Evolutionary conservation across 2,329 filamentous ascomycete genomes (phyloP).

Genomic region (Fusarium xylarioides): DNA sequence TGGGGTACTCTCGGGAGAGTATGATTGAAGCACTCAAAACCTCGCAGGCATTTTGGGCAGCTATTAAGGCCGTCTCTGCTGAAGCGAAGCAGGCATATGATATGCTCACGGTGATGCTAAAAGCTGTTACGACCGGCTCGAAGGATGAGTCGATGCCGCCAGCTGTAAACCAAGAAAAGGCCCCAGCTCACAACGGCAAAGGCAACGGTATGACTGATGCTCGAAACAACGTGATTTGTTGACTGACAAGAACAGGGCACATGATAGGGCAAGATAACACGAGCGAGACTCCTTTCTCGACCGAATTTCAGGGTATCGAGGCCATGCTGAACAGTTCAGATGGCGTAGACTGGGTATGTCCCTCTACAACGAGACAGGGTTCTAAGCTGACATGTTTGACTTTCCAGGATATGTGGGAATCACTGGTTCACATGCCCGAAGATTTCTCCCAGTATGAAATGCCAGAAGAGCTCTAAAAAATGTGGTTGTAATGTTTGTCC

Average conservation of each 20-base stretch:
- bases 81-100: slow-evolving; percentile 26
- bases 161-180: neutral
- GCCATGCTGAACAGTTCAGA: slow-evolving; percentile 26
- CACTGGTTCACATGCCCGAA: slow-evolving; percentile 22
- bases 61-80: slow-evolving; percentile 7
- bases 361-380: fast-evolving
- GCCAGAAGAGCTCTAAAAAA: neutral
- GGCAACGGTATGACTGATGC: neutral
- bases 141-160: neutral
- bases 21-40: slow-evolving; percentile 20
- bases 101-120: slow-evolving; percentile 27
- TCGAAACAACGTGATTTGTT: fast-evolving
- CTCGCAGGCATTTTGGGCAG: slow-evolving; percentile 23
- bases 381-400: neutral
- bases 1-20: neutral
- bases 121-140: neutral
- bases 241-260: neutral
- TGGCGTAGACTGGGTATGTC: slow-evolving; percentile 30
- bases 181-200: neutral
- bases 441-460: slow-evolving; percentile 14
- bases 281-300: neutral
- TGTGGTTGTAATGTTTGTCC: no score
- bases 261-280: neutral
- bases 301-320: slow-evolving; percentile 18
- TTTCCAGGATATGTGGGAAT: slow-evolving; percentile 21